Evolutionary conservation across 495 filamentous ascomycete genomes (phyloP).

Genomic region (Penicillium paxilli): DNA sequence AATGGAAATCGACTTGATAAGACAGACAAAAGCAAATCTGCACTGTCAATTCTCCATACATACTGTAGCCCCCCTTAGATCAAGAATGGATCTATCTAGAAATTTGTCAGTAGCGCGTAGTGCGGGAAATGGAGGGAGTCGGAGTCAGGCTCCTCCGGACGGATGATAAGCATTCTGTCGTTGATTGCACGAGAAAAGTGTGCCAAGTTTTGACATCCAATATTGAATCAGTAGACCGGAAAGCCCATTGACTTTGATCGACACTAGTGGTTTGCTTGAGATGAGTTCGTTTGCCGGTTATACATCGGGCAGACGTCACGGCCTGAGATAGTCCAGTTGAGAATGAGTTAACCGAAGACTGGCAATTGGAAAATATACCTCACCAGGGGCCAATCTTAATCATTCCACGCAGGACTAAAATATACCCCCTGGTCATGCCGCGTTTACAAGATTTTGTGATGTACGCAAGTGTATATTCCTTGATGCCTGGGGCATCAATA

Average conservation of each 20-base stretch:
- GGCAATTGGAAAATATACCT: no score
- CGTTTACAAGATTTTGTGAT: no score
- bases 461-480: no score
- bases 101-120: conserved; percentile 13
- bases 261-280: neutral
- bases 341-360: no score
- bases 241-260: conserved; percentile 1
- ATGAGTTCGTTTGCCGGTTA: no score
- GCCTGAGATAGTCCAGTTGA: no score
- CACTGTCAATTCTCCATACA: neutral
- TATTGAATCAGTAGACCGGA: neutral
- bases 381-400: no score
- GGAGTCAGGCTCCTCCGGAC: neutral
- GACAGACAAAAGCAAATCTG: conserved; percentile 3
- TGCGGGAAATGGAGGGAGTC: conserved; percentile 1
- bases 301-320: no score
- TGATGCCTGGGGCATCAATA: no score
- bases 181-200: conserved; percentile 12
- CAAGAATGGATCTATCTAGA: neutral
- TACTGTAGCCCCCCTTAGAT: neutral
- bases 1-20: conserved; percentile 1
- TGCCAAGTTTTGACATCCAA: neutral
- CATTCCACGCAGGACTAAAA: no score
- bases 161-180: conserved; percentile 13
- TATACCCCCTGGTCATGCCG: no score